phyloP scores from a whole-genome alignment of 192 early-diverging fungal species.

The Backusella morwellensis region DNA sequence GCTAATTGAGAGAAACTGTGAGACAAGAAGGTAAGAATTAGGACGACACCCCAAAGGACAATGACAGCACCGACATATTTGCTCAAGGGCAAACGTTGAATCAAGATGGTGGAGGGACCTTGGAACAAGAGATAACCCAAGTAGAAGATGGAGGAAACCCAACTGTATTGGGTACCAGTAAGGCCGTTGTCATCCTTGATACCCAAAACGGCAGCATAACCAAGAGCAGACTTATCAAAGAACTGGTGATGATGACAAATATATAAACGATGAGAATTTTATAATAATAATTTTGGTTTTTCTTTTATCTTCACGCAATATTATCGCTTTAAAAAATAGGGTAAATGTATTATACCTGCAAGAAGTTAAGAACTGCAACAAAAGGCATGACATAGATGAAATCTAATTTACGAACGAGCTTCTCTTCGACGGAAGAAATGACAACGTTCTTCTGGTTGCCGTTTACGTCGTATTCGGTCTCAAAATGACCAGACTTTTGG shows the following conservation, averaged over 20 bases:
- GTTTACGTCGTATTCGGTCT: not conserved
- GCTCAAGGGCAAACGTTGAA: slow-evolving; percentile 17
- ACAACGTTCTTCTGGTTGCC: not conserved
- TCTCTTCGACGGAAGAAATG: not conserved
- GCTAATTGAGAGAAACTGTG: slow-evolving; percentile 22
- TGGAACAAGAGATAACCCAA: slow-evolving; percentile 26
- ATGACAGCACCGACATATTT: slow-evolving; percentile 20
- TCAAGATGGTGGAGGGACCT: slow-evolving; percentile 18
- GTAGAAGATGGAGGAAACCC: slow-evolving; percentile 34
- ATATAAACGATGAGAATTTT: not conserved
- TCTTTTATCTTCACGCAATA: not conserved
- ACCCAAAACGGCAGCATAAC: slow-evolving; percentile 15
- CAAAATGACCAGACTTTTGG: not conserved
- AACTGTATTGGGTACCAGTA: slow-evolving; percentile 7
- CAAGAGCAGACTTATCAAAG: slow-evolving; percentile 28
- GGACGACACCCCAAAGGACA: slow-evolving; percentile 19
- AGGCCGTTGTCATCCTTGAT: slow-evolving; percentile 13
- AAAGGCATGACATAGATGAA: slow-evolving; percentile 28
- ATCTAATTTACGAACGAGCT: slow-evolving; percentile 16
- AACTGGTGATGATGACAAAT: slow-evolving; percentile 16
- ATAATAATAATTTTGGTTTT: not conserved
- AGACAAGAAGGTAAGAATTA: slow-evolving; percentile 10
- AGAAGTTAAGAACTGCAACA: slow-evolving; percentile 22
- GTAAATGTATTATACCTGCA: slow-evolving; percentile 15
- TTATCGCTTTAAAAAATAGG: not conserved